Percentiles rank a stretch among this genome's conserved stretches.
These are phyloP conservation scores for Gaillardinia entomophila DNA, from an alignment of 805 yeast species.

Conservation along the genomic window DNA sequence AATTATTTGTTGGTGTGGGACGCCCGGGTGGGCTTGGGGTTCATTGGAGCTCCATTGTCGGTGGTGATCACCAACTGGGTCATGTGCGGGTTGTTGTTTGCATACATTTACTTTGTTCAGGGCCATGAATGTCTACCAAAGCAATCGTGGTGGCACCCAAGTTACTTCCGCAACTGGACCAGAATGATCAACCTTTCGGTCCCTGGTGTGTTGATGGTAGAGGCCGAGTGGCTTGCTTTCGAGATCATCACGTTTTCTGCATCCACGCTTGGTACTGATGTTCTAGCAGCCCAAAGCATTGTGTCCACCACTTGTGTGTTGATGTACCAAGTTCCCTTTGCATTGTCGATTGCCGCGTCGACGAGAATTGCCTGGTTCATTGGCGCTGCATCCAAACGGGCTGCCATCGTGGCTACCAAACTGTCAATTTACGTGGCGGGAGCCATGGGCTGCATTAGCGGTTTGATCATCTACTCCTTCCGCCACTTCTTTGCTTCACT, in stretches of 20 bases:
- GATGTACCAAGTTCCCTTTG: slow-evolving; percentile 70
- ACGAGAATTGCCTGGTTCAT: slow-evolving; percentile 73
- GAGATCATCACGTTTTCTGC: slow-evolving; percentile 69
- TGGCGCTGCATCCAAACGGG: slow-evolving; percentile 52
- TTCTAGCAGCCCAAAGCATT: slow-evolving; percentile 70
- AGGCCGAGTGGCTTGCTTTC: slow-evolving; percentile 75
- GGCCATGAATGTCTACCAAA: slow-evolving; percentile 42
- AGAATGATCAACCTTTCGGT: slow-evolving; percentile 58
- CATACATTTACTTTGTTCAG: slow-evolving; percentile 39
- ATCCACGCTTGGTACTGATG: slow-evolving; percentile 59
- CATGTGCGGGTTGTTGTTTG: slow-evolving; percentile 54
- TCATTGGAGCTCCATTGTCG: slow-evolving; percentile 71
- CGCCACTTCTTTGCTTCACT: slow-evolving; percentile 33
- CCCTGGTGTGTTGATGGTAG: slow-evolving; percentile 74
- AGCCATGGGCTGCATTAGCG: slow-evolving; percentile 30
- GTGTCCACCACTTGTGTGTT: slow-evolving; percentile 63
- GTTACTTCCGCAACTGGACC: slow-evolving; percentile 49
- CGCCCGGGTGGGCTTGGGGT: slow-evolving; percentile 50
- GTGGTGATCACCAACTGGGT: slow-evolving; percentile 67
- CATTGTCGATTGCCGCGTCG: slow-evolving; percentile 68
- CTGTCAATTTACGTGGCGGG: slow-evolving; percentile 30
- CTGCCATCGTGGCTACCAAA: slow-evolving; percentile 30
- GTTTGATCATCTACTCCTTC: slow-evolving; percentile 29
- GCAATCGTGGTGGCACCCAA: slow-evolving; percentile 15
- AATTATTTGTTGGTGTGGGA: slow-evolving; percentile 72